Percentiles rank a stretch among this genome's conserved stretches.
phyloP scores from a whole-genome alignment of 2,329 filamentous ascomycete genomes.

The Ophiostoma australiae region DNA sequence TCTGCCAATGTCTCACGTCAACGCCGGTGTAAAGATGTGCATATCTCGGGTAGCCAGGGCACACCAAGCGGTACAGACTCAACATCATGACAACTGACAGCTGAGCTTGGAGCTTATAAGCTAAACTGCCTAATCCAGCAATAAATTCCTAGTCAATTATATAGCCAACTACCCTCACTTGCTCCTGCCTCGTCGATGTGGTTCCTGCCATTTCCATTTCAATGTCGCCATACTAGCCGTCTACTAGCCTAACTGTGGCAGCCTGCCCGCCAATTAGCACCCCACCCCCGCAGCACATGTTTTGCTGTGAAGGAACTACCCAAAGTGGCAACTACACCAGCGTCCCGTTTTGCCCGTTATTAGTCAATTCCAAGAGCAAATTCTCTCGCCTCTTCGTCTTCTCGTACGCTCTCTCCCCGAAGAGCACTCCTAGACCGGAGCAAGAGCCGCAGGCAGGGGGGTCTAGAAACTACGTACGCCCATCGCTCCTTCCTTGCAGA shows the following conservation, averaged over 20 bases:
- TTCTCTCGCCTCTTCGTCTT: neutral
- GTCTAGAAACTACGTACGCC: neutral
- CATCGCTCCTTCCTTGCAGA: neutral
- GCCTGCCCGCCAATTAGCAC: neutral
- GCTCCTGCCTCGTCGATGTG: neutral
- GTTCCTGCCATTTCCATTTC: neutral
- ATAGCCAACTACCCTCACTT: neutral
- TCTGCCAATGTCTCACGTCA: neutral
- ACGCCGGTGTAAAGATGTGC: neutral
- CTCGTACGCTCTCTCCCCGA: neutral
- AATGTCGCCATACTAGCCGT: neutral
- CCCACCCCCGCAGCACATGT: constrained; percentile 10
- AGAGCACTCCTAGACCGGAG: constrained; percentile 3
- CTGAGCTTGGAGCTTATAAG: neutral
- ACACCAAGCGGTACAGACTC: neutral
- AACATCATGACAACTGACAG: neutral
- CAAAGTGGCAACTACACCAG: neutral
- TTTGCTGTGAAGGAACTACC: neutral
- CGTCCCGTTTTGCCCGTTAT: neutral
- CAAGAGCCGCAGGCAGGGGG: neutral
- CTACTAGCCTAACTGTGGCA: neutral
- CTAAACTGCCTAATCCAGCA: neutral
- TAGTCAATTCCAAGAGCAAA: neutral
- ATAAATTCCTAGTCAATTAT: neutral
- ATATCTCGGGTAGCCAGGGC: neutral